phyloP scores from a whole-genome alignment of 148 eudicot genomes.

The Cornus suecica region DNA sequence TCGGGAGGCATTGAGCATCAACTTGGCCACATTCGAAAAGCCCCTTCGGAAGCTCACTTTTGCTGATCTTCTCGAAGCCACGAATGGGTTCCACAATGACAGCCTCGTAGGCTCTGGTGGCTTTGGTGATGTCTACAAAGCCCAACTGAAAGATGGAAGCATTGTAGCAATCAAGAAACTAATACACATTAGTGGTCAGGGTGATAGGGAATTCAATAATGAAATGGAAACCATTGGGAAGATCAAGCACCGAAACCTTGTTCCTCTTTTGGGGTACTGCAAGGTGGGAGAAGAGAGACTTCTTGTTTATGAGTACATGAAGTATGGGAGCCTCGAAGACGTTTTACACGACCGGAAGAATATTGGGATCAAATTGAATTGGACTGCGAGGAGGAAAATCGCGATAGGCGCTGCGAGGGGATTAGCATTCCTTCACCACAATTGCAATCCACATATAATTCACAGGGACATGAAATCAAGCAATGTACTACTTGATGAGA shows the following conservation, averaged over 20 bases:
- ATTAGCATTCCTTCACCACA: constrained; percentile 84
- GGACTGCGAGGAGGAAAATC: constrained; percentile 71
- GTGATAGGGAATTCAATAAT: constrained; percentile 82
- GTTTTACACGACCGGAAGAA: constrained; percentile 65
- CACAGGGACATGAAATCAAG: constrained; percentile 96
- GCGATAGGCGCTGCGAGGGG: constrained; percentile 90
- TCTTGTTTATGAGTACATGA: constrained; percentile 90
- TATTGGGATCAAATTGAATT: constrained; percentile 60
- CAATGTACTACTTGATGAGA: constrained; percentile 74
- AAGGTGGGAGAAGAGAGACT: constrained; percentile 90
- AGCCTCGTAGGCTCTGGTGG: constrained; percentile 81
- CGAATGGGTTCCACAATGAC: constrained; percentile 74
- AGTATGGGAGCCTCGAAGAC: constrained; percentile 81
- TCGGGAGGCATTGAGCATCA: constrained; percentile 77
- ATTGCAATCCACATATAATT: constrained; percentile 79
- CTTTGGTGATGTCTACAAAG: constrained; percentile 91
- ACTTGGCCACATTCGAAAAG: constrained; percentile 71
- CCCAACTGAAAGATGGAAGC: constrained; percentile 77
- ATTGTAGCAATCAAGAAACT: constrained; percentile 88
- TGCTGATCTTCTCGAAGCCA: constrained; percentile 85
- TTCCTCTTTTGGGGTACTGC: constrained; percentile 83
- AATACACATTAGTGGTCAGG: constrained; percentile 81
- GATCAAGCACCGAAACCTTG: constrained; percentile 82
- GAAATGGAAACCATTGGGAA: constrained; percentile 97
- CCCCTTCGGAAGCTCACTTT: constrained; percentile 81